Evolutionary conservation across 1,284 basidiomycete genomes (phyloP).

Genomic region (Ustilago bromivora): DNA sequence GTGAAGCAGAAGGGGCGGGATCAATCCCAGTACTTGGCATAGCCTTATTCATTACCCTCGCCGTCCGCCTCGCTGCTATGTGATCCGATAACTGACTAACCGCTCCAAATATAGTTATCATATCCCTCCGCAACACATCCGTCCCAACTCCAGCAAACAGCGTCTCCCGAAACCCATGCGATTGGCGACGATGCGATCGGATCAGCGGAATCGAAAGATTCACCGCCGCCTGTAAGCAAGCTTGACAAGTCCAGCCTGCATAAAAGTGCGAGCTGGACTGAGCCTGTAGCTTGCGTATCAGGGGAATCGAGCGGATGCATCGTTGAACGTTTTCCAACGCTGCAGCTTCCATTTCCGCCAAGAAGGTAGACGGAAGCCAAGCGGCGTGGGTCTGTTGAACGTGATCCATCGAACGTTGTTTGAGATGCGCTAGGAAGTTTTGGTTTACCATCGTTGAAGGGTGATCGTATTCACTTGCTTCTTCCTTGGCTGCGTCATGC

Average conservation of each 20-base stretch:
- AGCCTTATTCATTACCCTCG: slow-evolving; percentile 25
- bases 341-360: slow-evolving; percentile 26
- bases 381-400: slow-evolving; percentile 25
- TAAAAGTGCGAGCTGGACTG: slow-evolving; percentile 32
- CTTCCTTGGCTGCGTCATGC: slow-evolving; percentile 9
- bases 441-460: slow-evolving; percentile 6
- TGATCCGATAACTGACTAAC: slow-evolving; percentile 30
- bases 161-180: neutral
- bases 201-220: slow-evolving; percentile 38
- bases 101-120: slow-evolving; percentile 32
- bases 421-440: slow-evolving; percentile 22
- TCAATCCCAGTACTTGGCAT: slow-evolving; percentile 22
- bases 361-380: slow-evolving; percentile 33
- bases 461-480: slow-evolving; percentile 16
- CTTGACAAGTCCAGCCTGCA: slow-evolving; percentile 25
- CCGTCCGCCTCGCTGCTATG: slow-evolving; percentile 13
- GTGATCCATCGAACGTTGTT: slow-evolving; percentile 24
- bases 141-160: slow-evolving; percentile 4
- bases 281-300: slow-evolving; percentile 30
- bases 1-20: neutral
- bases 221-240: slow-evolving; percentile 26
- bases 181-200: slow-evolving; percentile 20
- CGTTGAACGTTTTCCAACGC: slow-evolving; percentile 16
- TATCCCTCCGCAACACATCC: slow-evolving; percentile 20
- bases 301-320: slow-evolving; percentile 26